phyloP scores from a whole-genome alignment of 2,329 filamentous ascomycete genomes.

The Ascochyta clinopodiicola region DNA sequence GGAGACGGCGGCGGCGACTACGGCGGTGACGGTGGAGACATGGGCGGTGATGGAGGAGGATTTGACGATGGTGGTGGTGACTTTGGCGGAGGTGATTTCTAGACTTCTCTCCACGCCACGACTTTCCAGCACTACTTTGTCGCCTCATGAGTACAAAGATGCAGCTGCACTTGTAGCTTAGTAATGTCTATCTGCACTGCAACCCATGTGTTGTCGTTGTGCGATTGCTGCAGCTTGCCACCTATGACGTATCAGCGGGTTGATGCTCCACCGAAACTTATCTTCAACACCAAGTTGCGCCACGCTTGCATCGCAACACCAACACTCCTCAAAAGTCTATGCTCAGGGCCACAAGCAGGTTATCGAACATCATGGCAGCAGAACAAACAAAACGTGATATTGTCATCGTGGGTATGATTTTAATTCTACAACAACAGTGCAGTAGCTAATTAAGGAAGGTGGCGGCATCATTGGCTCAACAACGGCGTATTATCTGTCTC shows the following conservation, averaged over 20 bases:
- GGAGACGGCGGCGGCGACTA: constrained; percentile 39
- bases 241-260: constrained; percentile 26
- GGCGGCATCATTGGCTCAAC: constrained; percentile 93
- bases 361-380: constrained; percentile 33
- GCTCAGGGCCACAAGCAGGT: constrained; percentile 25
- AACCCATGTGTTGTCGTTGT: too few species aligned
- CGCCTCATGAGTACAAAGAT: too few species aligned
- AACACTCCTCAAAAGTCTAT: constrained; percentile 19
- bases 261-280: constrained; percentile 18
- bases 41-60: constrained; percentile 6
- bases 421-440: too few species aligned
- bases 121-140: background rate
- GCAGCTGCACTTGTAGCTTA: too few species aligned
- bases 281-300: constrained; percentile 24
- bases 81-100: constrained; percentile 5
- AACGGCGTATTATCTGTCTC: constrained; percentile 88
- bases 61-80: constrained; percentile 1
- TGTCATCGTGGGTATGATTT: constrained; percentile 44
- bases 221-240: background rate
- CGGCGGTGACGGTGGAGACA: constrained; percentile 29
- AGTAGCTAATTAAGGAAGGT: constrained; percentile 57
- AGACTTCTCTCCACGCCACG: background rate
- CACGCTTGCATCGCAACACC: constrained; percentile 16
- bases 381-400: constrained; percentile 41
- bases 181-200: background rate